Conservation (phyloP, 2,329 filamentous ascomycete genomes). For the Pseudogymnoascus sp. region DNA sequence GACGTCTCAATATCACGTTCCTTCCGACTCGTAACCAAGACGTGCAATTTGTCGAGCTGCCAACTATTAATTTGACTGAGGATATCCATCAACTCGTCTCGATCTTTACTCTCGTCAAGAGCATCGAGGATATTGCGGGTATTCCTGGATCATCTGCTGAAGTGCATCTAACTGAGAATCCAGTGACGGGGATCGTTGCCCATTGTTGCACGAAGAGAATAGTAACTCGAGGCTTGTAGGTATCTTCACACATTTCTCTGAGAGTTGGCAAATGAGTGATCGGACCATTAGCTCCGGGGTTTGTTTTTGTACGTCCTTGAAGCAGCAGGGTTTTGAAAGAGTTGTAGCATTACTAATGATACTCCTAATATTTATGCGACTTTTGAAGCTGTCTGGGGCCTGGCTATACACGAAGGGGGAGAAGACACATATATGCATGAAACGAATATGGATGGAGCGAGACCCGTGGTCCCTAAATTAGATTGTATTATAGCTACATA, state of each 20-base stretch:
- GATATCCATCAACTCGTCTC: neutral
- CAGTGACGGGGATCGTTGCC: slow-evolving; percentile 8
- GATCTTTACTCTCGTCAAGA: slow-evolving; percentile 23
- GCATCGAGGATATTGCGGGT: slow-evolving; percentile 24
- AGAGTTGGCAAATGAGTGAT: slow-evolving; percentile 31
- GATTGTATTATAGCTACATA: slow-evolving; percentile 6
- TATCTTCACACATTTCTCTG: slow-evolving; percentile 14
- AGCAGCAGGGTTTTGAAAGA: slow-evolving; percentile 18
- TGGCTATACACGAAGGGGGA: neutral
- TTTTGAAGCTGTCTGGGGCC: neutral
- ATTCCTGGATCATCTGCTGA: slow-evolving; percentile 19
- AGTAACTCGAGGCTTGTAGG: slow-evolving; percentile 21
- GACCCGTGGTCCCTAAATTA: slow-evolving; percentile 4
- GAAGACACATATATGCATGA: neutral
- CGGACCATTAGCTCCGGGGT: slow-evolving; percentile 27
- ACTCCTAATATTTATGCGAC: neutral
- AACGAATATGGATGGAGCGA: neutral
- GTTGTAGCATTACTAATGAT: neutral
- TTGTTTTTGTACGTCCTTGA: slow-evolving; percentile 32
- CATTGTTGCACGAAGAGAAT: slow-evolving; percentile 21
- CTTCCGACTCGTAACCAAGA: slow-evolving; percentile 19
- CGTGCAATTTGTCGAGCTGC: neutral
- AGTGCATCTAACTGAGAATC: neutral
- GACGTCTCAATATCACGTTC: slow-evolving; percentile 21
- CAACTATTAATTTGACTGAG: neutral